phyloP scores from a whole-genome alignment of 2,329 filamentous ascomycete species.

The Trichoderma semiorbis region DNA sequence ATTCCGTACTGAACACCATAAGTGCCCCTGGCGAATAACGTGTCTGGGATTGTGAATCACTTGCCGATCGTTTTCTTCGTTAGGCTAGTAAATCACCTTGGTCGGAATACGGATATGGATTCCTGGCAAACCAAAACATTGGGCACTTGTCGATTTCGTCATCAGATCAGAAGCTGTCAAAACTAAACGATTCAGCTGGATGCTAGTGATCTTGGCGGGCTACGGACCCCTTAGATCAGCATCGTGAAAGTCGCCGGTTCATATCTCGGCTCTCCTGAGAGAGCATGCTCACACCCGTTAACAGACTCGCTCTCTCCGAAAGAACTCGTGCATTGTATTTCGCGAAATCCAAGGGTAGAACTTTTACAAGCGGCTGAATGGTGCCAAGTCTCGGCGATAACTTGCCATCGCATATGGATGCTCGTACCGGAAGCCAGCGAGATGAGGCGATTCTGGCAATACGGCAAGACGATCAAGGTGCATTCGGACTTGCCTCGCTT shows the following conservation, averaged over 20 bases:
- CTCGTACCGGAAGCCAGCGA: not conserved
- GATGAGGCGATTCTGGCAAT: not conserved
- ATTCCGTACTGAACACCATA: not conserved
- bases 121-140: not conserved
- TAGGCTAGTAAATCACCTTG: not conserved
- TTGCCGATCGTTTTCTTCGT: conserved; percentile 1
- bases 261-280: not conserved
- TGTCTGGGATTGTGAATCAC: not conserved
- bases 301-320: not conserved
- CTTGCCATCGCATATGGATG: too few relatives aligned
- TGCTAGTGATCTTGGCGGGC: not conserved
- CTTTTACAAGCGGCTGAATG: not conserved
- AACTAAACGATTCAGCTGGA: not conserved
- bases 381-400: not conserved
- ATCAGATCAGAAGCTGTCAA: not conserved
- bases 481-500: not conserved
- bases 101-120: not conserved
- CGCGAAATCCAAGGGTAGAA: not conserved
- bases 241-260: not conserved
- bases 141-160: not conserved
- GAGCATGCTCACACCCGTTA: not conserved
- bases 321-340: not conserved
- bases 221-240: not conserved
- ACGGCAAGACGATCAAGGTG: not conserved
- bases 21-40: not conserved